These are phyloP conservation scores for Hydrangea macrophylla DNA, from an alignment of 148 eudicot species.

Conservation along the genomic window DNA sequence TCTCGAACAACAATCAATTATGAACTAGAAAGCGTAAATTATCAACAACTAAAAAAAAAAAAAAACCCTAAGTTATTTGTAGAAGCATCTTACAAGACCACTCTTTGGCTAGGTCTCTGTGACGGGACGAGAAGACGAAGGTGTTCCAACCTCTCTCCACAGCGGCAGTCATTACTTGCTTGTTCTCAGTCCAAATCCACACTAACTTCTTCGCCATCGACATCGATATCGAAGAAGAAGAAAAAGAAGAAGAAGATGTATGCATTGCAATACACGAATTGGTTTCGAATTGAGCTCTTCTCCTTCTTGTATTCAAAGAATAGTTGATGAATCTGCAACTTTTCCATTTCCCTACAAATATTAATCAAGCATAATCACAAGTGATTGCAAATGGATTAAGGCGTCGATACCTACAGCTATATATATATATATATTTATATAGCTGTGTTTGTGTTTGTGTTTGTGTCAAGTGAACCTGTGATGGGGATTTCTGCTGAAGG, in stretches of 20 bases:
- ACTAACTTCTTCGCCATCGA: slow-evolving; percentile 43
- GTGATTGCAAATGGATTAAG: slow-evolving; percentile 14
- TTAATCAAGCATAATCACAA: not conserved
- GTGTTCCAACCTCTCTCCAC: slow-evolving; percentile 94
- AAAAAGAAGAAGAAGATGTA: slow-evolving; percentile 13
- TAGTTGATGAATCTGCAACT: slow-evolving; percentile 25
- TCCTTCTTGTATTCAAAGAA: not conserved
- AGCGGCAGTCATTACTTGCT: slow-evolving; percentile 86
- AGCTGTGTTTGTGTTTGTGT: no score
- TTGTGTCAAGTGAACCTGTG: slow-evolving; percentile 15
- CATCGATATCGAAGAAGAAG: no score
- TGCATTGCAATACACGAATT: slow-evolving; percentile 34
- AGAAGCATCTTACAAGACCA: slow-evolving; percentile 61
- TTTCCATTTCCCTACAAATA: slow-evolving; percentile 38
- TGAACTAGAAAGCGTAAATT: not conserved
- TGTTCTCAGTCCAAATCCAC: slow-evolving; percentile 90
- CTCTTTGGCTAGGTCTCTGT: slow-evolving; percentile 44
- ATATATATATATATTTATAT: not conserved
- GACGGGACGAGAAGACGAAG: slow-evolving; percentile 49
- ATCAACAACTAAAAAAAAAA: not conserved
- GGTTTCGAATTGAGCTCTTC: not conserved
- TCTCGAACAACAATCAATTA: not conserved
- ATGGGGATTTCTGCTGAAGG: not conserved
- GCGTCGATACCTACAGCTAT: not conserved
- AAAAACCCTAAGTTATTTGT: not conserved